phyloP scores from a whole-genome alignment of 2,329 filamentous ascomycete genomes.

The Akanthomyces muscarius region DNA sequence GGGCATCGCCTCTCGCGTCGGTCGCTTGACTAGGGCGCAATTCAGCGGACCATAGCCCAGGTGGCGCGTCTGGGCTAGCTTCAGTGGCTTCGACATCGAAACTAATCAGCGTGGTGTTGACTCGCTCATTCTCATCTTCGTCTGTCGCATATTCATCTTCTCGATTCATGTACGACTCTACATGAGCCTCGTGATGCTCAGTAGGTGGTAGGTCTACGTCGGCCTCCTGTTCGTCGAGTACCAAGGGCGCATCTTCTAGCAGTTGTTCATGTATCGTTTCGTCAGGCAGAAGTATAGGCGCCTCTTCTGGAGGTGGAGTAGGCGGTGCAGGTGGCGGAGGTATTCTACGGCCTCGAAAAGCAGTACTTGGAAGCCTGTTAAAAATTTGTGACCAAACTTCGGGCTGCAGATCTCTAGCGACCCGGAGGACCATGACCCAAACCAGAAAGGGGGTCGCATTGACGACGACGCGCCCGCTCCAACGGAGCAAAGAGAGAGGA shows the following conservation, averaged over 20 bases:
- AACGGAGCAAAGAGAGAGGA: conserved; percentile 37
- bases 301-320: conserved; percentile 19
- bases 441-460: conserved; percentile 45
- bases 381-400: conserved; percentile 39
- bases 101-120: conserved; percentile 55
- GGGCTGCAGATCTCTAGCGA: conserved; percentile 35
- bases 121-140: conserved; percentile 52
- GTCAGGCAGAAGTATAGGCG: conserved; percentile 19
- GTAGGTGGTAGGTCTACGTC: conserved; percentile 26
- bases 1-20: conserved; percentile 28
- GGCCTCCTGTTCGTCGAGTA: conserved; percentile 17
- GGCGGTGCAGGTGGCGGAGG: conserved; percentile 22
- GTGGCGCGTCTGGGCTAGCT: conserved; percentile 42
- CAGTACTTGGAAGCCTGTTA: conserved; percentile 37
- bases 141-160: conserved; percentile 52
- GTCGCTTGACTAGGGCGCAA: conserved; percentile 45
- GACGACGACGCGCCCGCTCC: conserved; percentile 40
- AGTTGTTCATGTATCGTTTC: conserved; percentile 21
- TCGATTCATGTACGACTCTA: conserved; percentile 25
- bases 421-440: conserved; percentile 41
- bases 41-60: conserved; percentile 56
- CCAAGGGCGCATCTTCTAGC: conserved; percentile 19
- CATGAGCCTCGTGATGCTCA: conserved; percentile 10
- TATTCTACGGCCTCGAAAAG: conserved; percentile 26
- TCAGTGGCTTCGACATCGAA: conserved; percentile 59